Conservation (phyloP, 1,284 basidiomycete genomes). For the Tausonia pullulans region DNA sequence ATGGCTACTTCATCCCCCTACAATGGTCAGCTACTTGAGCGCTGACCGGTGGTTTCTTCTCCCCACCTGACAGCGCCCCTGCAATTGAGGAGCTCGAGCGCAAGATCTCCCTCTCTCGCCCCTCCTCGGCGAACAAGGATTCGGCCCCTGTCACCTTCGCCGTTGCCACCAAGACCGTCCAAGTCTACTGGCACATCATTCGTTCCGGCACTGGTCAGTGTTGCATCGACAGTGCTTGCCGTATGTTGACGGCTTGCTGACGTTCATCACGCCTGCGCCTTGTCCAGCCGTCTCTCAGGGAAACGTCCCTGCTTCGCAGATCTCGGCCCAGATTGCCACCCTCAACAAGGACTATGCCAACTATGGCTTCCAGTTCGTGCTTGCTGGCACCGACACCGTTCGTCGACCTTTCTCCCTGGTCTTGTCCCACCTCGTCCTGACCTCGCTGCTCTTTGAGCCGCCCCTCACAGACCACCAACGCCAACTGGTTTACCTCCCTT, state of each 20-base stretch:
- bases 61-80: no score
- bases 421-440: no score
- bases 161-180: background rate
- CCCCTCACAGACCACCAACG: no score
- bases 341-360: slow-evolving; percentile 41
- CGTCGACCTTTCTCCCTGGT: no score
- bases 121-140: background rate
- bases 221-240: background rate
- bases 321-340: slow-evolving; percentile 37
- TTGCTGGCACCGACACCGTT: slow-evolving; percentile 36
- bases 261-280: background rate
- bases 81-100: no score
- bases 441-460: no score
- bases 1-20: no score
- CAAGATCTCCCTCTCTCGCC: background rate
- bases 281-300: slow-evolving; percentile 15
- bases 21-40: no score
- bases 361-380: slow-evolving; percentile 39
- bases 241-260: background rate
- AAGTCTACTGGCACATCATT: slow-evolving; percentile 19
- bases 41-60: no score
- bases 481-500: slow-evolving; percentile 40
- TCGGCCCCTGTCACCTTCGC: background rate
- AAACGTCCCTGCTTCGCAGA: slow-evolving; percentile 18
- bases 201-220: slow-evolving; percentile 11